Conservation (phyloP, 768 basidiomycete species). For the Tylopilus sp. region DNA sequence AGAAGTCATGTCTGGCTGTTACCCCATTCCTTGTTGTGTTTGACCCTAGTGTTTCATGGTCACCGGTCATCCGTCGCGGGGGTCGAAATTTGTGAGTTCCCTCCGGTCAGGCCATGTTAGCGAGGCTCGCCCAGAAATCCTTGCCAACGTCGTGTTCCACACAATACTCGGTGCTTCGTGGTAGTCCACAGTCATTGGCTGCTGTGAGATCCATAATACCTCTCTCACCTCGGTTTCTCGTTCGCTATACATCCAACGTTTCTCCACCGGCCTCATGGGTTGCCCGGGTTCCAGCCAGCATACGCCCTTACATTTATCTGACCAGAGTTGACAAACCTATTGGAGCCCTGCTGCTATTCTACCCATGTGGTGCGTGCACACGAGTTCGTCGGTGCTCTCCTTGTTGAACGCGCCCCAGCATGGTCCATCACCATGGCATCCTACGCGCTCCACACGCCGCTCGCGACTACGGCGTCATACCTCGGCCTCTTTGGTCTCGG, state of each 20-base stretch:
- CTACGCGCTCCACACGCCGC: constrained; percentile 68
- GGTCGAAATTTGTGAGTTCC: not conserved
- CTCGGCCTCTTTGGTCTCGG: constrained; percentile 83
- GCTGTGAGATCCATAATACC: not conserved
- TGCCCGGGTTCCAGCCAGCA: constrained; percentile 53
- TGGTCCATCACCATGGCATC: constrained; percentile 99
- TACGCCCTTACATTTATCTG: constrained; percentile 79
- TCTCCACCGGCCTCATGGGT: constrained; percentile 52
- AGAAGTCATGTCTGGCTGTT: constrained; percentile 9
- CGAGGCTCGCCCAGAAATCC: not conserved
- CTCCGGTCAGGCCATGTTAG: constrained; percentile 9
- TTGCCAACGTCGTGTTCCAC: constrained; percentile 3
- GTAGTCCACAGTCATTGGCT: not conserved
- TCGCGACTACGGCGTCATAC: constrained; percentile 68
- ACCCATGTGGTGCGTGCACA: constrained; percentile 79
- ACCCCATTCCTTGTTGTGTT: constrained; percentile 3
- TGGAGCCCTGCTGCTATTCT: constrained; percentile 86
- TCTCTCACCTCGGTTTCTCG: not conserved
- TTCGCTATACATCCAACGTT: constrained; percentile 17
- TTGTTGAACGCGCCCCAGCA: constrained; percentile 43
- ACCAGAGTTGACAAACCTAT: constrained; percentile 95
- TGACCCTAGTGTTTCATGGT: not conserved
- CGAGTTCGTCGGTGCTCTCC: not conserved
- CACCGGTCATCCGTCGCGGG: not conserved
- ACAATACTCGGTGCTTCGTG: not conserved